Evolutionary conservation across 345 rosid species (phyloP).

Genomic region (Kernera saxatilis): DNA sequence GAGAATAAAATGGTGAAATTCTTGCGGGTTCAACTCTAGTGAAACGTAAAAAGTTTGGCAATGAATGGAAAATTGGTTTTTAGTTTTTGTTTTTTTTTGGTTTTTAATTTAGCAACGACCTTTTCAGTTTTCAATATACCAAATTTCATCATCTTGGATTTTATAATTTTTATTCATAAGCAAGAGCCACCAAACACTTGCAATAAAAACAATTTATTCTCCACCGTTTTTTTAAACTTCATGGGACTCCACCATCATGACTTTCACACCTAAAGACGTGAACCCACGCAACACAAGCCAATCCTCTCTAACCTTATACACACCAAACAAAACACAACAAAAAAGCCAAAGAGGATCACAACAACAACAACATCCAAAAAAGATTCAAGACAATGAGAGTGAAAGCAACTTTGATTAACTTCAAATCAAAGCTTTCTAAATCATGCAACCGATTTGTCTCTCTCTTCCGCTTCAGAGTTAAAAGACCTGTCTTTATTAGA

Average conservation of each 20-base stretch:
- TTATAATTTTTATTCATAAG: slow-evolving; percentile 4
- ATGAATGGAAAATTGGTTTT: too few species aligned
- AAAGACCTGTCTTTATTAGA: slow-evolving; percentile 44
- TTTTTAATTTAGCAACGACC: too few species aligned
- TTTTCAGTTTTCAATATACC: background rate
- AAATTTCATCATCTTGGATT: slow-evolving; percentile 3
- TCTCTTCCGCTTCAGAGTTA: slow-evolving; percentile 45
- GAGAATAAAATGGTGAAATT: too few species aligned
- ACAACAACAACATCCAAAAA: slow-evolving; percentile 24
- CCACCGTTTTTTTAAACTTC: slow-evolving; percentile 9
- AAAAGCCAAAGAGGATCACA: slow-evolving; percentile 7
- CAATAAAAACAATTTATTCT: background rate
- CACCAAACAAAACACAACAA: background rate
- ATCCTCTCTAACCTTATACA: slow-evolving; percentile 14
- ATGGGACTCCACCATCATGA: slow-evolving; percentile 32
- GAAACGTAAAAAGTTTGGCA: too few species aligned
- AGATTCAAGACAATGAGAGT: slow-evolving; percentile 38
- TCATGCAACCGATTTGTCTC: slow-evolving; percentile 42
- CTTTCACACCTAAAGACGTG: slow-evolving; percentile 27
- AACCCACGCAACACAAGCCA: slow-evolving; percentile 17
- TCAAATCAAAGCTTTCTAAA: slow-evolving; percentile 51
- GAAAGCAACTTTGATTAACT: slow-evolving; percentile 51
- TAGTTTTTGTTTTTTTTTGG: too few species aligned
- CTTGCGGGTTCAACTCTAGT: too few species aligned
- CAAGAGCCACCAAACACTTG: slow-evolving; percentile 18